Conservation (phyloP, 2,329 filamentous ascomycete species). For the Fusarium piperis region DNA sequence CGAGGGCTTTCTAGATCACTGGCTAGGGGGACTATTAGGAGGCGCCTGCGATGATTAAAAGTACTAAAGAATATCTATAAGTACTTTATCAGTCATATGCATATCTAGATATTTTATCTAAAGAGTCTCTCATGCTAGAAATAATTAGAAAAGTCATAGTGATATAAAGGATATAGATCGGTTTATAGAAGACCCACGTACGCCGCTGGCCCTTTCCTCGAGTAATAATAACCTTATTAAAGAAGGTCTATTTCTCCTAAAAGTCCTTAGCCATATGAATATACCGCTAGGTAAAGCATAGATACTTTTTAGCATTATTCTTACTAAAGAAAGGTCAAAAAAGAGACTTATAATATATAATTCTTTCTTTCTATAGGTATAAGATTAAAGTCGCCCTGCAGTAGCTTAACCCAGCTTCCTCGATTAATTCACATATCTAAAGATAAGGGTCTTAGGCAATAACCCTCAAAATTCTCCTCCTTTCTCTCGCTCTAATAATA, state of each 20-base stretch:
- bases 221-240: not conserved
- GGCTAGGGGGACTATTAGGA: not conserved
- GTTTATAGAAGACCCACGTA: not conserved
- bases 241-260: not conserved
- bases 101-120: not conserved
- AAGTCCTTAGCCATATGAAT: not conserved
- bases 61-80: not conserved
- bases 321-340: not conserved
- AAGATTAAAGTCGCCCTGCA: not conserved
- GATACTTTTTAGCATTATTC: not conserved
- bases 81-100: not conserved
- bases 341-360: not conserved
- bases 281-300: not conserved
- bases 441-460: not conserved
- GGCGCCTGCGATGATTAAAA: not conserved
- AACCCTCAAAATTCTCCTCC: not conserved
- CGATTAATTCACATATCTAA: not conserved
- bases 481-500: not conserved
- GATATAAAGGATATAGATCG: not conserved
- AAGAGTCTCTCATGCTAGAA: not conserved
- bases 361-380: not conserved
- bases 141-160: not conserved
- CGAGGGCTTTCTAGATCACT: not conserved
- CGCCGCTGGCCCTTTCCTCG: not conserved
- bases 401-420: not conserved